phyloP scores from a whole-genome alignment of 805 yeast species.

The Ogataea pilisensis region DNA sequence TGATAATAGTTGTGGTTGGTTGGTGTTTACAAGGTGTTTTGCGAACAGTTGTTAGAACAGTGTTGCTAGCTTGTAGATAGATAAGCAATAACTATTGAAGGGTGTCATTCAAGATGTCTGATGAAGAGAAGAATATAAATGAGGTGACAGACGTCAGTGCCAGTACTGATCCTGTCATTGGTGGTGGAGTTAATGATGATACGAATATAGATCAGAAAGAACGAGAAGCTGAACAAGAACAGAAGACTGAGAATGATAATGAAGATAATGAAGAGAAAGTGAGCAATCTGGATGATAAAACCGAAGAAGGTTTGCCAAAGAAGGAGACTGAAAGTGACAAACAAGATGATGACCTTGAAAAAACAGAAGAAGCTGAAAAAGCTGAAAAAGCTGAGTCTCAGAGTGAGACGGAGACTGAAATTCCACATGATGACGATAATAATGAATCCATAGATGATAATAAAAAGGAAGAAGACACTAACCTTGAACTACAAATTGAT shows the following conservation, averaged over 20 bases:
- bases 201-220: neutral
- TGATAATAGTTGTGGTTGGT: neutral
- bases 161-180: too few relatives aligned
- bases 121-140: constrained; percentile 1
- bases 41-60: too few relatives aligned
- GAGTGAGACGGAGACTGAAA: too few relatives aligned
- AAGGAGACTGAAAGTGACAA: neutral
- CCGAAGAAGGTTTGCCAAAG: neutral
- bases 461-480: too few relatives aligned
- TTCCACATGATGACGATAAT: too few relatives aligned
- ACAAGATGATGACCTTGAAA: neutral
- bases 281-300: neutral
- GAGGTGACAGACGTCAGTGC: neutral
- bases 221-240: neutral
- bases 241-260: neutral
- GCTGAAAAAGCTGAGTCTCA: neutral
- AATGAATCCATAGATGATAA: too few relatives aligned
- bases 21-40: too few relatives aligned
- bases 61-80: neutral
- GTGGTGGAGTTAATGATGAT: too few relatives aligned
- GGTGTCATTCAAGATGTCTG: neutral
- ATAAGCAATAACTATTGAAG: too few relatives aligned
- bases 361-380: constrained; percentile 2
- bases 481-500: too few relatives aligned
- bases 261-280: neutral